Evolutionary conservation across 176 grass and related monocot genomes (phyloP).

Genomic region (Pharus latifolius): DNA sequence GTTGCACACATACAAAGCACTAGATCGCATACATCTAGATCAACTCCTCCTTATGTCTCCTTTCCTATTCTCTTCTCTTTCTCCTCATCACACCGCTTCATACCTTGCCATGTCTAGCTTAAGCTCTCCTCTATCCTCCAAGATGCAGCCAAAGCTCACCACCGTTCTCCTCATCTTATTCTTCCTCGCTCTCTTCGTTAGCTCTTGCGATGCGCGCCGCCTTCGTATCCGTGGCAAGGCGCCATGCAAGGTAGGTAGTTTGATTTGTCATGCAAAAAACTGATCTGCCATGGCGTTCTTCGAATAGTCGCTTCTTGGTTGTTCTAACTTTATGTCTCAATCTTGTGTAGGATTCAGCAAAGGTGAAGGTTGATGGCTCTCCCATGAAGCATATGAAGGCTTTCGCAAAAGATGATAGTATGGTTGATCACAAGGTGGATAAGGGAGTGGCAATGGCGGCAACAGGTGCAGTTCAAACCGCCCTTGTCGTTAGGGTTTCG

Average conservation of each 20-base stretch:
- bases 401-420: background rate
- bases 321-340: background rate
- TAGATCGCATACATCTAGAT: background rate
- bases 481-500: background rate
- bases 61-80: slow-evolving; percentile 1
- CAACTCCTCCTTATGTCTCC: slow-evolving; percentile 3
- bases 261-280: background rate
- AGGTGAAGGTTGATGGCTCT: background rate
- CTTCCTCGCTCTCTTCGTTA: slow-evolving; percentile 18
- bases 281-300: background rate
- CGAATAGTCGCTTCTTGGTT: background rate
- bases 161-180: slow-evolving; percentile 26
- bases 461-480: background rate
- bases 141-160: slow-evolving; percentile 14
- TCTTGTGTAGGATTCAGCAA: slow-evolving; percentile 15
- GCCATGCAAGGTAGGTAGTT: slow-evolving; percentile 36
- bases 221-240: slow-evolving; percentile 3
- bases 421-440: background rate
- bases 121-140: background rate
- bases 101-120: slow-evolving; percentile 12
- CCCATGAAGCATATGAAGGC: background rate
- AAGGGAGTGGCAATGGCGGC: background rate
- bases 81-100: background rate
- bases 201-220: slow-evolving; percentile 32
- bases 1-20: background rate